Base-by-base conservation (phyloP, 345 rosid genomes). In the Dimocarpus longan region DNA sequence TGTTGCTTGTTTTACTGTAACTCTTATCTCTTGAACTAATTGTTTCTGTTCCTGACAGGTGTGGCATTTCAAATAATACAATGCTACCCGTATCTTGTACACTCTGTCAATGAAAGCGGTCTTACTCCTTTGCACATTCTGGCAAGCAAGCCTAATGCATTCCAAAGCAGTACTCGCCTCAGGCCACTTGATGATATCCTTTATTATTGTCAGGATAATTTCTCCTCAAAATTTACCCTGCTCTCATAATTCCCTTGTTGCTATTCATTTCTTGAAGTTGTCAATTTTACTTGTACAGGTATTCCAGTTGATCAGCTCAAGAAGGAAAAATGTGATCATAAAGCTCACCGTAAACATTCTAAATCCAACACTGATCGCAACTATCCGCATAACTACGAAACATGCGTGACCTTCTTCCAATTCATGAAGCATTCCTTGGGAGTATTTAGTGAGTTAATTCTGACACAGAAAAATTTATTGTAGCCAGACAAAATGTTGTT, bases 81-180 rank as follows among this genome's bases (percentile, higher is more conserved):
- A 0, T 2, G 37, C 8, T 76, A 26, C 32, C 80, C 83, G 67
- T 1, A 32, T 32, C 37, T 32, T 32, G 37, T 32, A 3, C 3
- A 32, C 37, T 32, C 37, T 32, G 37, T 52, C 12, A 57, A 73
- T 59, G 70, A 56, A 59, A 48, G 32, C 39, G 83, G 70, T 9
- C 56, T 15, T 24, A 52, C 77, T 66, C 80, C 83, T 43, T 70
- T 81, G 10, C 77, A 81, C 68, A 39, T 81, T 6, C 48, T 81
- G 37, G 80, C 80, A 9, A 28, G 65, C 22, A 76, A 76, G 48
- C 80, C 80, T 21, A 71, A 66, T 28, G 77, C 63, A 65, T 76
- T 81, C 80, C 15, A 72, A 1, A 81, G 83, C 68, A 52, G 73
- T 24, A 65, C 32, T 59, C 68, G 66, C 39, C 48, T 76, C 9